Conservation (phyloP, 148 eudicot species). For the Heliosperma pusillum region DNA sequence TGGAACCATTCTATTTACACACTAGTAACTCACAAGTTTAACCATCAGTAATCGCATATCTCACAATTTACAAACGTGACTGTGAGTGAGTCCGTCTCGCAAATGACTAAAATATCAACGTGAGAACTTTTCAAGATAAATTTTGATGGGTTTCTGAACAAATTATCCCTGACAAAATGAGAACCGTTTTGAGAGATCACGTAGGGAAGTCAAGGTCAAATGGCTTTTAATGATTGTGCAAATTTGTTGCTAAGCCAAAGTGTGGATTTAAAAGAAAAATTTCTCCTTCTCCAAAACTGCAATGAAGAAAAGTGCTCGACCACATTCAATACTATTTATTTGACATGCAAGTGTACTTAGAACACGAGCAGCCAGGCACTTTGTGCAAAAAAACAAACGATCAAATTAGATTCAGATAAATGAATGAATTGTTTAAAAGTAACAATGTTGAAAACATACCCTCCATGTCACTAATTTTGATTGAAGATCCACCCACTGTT, state of each 20-base stretch:
- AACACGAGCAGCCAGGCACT: background rate
- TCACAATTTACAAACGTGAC: background rate
- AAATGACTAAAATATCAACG: background rate
- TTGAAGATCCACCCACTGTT: conserved; percentile 74
- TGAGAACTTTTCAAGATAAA: background rate
- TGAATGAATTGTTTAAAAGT: background rate
- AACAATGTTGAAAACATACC: conserved; percentile 38
- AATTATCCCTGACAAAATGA: no score
- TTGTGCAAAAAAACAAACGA: background rate
- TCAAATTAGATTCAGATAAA: background rate
- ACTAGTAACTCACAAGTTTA: background rate
- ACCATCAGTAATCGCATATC: background rate
- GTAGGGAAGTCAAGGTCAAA: no score
- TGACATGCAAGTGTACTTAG: background rate
- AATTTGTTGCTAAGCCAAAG: background rate
- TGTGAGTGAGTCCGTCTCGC: background rate
- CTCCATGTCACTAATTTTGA: conserved; percentile 79
- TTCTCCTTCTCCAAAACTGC: background rate
- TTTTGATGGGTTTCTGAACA: no score
- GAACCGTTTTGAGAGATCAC: no score
- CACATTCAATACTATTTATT: background rate
- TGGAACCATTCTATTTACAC: background rate
- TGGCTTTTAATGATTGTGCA: background rate
- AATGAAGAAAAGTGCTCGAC: background rate
- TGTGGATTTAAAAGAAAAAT: background rate